Evolutionary conservation across 306 rosid genomes (phyloP), one percentile per base, ranked within the genome.

Genomic region (Neltuma alba): DNA sequence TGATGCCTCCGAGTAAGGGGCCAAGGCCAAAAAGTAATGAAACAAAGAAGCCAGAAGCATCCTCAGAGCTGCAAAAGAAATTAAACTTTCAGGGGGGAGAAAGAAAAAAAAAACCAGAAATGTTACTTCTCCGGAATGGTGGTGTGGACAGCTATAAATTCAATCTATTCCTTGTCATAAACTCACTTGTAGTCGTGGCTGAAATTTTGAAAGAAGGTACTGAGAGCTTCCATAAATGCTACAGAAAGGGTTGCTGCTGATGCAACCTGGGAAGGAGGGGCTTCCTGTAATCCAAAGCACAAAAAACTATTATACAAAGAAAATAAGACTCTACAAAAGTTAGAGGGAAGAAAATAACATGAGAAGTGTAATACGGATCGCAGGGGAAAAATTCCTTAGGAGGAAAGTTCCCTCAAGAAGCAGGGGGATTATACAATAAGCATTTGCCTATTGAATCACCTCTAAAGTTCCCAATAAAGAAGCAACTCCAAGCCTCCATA

Each of bases 171-270:
- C 66, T 28, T 28, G 4, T 14, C 20, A 60, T 28, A 60, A 60
- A 60, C 97, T 86, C 71, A 95, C 99, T 78, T 91, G 91, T 91
- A 93, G 55, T 91, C 97, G 82, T 89, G 98, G 83, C 84, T 90
- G 87, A 95, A 93, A 87, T 81, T 89, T 86, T 93, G 90, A 80
- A 95, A 93, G 82, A 93, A 48, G 76, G 97, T 91, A 82, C 99
- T 83, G 64, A 95, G 97, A 84, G 98, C 98, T 93, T 95, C 99
- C 98, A 95, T 95, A 74, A 95, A 95, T 67, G 98, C 99, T 65
- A 95, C 98, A 84, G 98, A 89, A 80, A 95, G 89, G 52, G 98
- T 93, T 72, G 94, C 91, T 30, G 99, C 96, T 23, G 97, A 93
- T 41, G 98, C 99, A 87, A 95, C 99, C 79, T 91, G 96, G 12